These are phyloP conservation scores for Yarrowia divulgata DNA, from an alignment of 805 yeast genomes.

Conservation along the genomic window DNA sequence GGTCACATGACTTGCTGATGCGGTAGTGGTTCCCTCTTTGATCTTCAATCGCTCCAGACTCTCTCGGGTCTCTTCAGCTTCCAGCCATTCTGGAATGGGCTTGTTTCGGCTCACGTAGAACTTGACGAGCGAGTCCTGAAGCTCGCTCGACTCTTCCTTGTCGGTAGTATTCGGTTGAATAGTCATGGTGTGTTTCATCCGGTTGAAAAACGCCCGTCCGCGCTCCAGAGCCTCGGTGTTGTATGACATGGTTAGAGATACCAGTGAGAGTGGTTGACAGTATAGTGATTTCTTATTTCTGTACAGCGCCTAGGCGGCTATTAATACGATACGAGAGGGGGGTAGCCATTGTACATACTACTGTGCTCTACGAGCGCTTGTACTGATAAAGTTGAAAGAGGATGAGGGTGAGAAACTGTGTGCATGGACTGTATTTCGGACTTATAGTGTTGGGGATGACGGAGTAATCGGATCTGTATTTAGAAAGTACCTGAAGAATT, in stretches of 20 bases:
- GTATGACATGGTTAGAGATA: conserved; percentile 2
- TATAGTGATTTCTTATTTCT: background rate
- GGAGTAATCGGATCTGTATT: background rate
- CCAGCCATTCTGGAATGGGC: conserved; percentile 23
- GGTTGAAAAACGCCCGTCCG: conserved; percentile 26
- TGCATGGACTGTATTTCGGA: conserved; percentile 1
- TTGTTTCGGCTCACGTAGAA: conserved; percentile 17
- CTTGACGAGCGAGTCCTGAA: conserved; percentile 21
- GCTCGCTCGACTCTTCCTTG: background rate
- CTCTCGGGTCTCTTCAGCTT: background rate
- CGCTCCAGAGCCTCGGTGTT: conserved; percentile 22
- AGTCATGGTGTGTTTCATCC: conserved; percentile 11
- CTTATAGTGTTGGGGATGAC: background rate
- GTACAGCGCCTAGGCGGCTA: background rate
- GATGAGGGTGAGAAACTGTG: background rate
- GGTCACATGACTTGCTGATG: background rate
- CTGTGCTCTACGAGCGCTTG: too few relatives aligned
- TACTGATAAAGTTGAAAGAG: background rate
- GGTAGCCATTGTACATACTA: background rate
- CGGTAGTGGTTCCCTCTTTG: too few relatives aligned
- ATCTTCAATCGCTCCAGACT: background rate
- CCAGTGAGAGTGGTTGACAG: background rate
- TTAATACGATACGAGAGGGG: conserved; percentile 3
- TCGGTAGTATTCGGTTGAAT: background rate
- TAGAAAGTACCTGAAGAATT: background rate